Base-by-base conservation (phyloP, 1,139 yeast species). In the Nakaseomyces sp. region DNA sequence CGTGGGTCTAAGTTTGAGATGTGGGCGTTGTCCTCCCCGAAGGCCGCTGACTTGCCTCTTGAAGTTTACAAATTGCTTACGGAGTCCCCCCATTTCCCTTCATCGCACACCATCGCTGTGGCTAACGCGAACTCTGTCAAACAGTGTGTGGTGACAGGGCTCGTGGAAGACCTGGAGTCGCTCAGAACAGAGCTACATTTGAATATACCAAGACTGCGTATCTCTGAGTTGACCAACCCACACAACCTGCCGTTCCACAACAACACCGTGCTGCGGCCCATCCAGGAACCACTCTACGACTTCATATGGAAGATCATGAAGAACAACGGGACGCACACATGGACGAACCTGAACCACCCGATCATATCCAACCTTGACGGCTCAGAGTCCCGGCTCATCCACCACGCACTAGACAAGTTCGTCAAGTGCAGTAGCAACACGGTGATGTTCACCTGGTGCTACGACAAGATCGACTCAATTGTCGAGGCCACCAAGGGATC, bases 141-240 rank as follows among this genome's bases (percentile, higher is more conserved):
- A 45, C 64, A 61, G 39, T 56, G 64, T 41, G 66, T 61, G 1
- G 56, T 61, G 1, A 61, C 65, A 7, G 66, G 65, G 7, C 46
- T 57, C 5, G 52, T 49, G 7, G 53, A 50, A 12, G 64, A 60
- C 43, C 44, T 61, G 19, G 59, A 58, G 30, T 46, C 48, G 9
- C 41, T 59, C 37, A 46, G 57, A 40, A 51, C 51, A 10, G 55
- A 50, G 37, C 37, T 55, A 29, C 60, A 56, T 35, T 37, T 45
- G 19, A 46, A 48, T 19, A 47, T 57, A 25, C 58, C 61, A 17
- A 42, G 53, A 24, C 47, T 54, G 42, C 50, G 58, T 40, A 56
- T 58, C 30, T 54, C 58, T 7, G 58, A 54, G 43, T 45, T 61
- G 39, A 51, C 57, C 1, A 63, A 61, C 36, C 62, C 64, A 6